Evolutionary conservation across 768 basidiomycete species (phyloP).

Genomic region (Suillus plorans): DNA sequence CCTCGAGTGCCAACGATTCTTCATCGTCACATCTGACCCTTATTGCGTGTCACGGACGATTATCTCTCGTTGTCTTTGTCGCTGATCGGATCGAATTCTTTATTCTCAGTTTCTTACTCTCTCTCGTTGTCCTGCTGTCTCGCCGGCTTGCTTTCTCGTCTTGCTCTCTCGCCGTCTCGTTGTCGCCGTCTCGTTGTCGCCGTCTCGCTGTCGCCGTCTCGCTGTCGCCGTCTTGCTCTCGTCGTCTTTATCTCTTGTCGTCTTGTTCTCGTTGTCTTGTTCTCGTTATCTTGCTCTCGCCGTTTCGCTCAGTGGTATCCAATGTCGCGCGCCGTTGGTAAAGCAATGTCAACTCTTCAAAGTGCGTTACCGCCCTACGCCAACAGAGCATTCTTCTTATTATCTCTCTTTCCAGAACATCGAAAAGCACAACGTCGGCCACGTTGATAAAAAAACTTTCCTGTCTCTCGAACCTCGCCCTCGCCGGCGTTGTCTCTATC

Average conservation of each 20-base stretch:
- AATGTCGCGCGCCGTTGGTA: not conserved
- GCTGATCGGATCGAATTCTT: not conserved
- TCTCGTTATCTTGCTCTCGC: no score
- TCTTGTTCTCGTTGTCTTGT: no score
- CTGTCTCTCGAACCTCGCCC: not conserved
- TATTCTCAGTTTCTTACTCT: not conserved
- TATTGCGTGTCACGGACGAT: slow-evolving; percentile 1
- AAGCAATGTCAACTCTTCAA: not conserved
- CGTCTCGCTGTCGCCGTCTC: no score
- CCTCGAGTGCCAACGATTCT: not conserved
- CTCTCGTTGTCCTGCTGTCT: not conserved
- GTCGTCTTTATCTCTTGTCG: not conserved
- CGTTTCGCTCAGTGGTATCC: not conserved
- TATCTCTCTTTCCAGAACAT: not conserved
- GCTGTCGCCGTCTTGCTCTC: not conserved
- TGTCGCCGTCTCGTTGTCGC: no score
- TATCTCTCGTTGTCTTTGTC: not conserved
- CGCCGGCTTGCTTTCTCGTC: not conserved
- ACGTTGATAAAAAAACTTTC: not conserved
- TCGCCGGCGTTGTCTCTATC: not conserved
- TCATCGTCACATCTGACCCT: not conserved
- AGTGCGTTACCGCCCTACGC: not conserved
- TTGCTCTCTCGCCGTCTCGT: not conserved
- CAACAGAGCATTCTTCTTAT: not conserved
- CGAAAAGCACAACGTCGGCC: not conserved